Conservation (phyloP, 345 rosid genomes). For the Dovyalis caffra region DNA sequence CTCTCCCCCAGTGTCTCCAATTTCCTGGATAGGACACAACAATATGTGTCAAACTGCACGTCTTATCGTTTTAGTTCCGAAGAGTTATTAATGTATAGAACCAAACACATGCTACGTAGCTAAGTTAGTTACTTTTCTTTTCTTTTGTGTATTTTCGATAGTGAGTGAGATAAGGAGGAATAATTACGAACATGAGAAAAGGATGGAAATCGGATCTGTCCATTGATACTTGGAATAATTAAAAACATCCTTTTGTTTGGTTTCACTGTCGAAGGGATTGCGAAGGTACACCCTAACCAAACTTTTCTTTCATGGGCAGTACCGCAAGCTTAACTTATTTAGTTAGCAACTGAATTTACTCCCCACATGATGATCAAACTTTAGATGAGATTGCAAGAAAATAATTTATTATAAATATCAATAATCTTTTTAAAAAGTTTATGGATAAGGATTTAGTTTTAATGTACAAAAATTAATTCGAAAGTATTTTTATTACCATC, state of each 20-base stretch:
- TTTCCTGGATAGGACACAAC: constrained; percentile 7
- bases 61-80: not conserved
- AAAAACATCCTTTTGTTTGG: not conserved
- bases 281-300: not conserved
- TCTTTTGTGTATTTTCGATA: not conserved
- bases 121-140: no score
- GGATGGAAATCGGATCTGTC: not conserved
- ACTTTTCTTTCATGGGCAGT: not conserved
- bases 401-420: no score
- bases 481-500: no score
- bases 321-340: not conserved
- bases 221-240: not conserved
- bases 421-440: no score
- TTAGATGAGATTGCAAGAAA: not conserved
- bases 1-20: not conserved
- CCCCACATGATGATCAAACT: not conserved
- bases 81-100: not conserved
- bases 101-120: not conserved
- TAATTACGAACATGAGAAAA: not conserved
- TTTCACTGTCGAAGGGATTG: not conserved
- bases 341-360: not conserved
- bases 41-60: constrained; percentile 1
- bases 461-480: no score
- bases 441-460: no score
- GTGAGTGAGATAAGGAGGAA: not conserved